Conservation (phyloP, 139 green algal species). For the Microglena sp. region DNA sequence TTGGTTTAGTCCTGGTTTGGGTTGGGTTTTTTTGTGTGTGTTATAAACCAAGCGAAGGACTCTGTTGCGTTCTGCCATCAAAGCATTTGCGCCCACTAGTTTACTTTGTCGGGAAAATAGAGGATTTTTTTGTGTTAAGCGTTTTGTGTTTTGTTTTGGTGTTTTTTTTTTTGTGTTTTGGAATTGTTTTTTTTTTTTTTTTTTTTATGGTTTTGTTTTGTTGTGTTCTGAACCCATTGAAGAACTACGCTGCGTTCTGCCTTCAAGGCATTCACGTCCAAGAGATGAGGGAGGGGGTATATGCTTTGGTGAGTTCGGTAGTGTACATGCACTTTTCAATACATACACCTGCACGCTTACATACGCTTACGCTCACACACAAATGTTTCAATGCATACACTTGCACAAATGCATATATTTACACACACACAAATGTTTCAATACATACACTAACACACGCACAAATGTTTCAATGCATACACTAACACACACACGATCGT, state of each 20-base stretch:
- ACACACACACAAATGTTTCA: background rate
- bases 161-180: too few relatives aligned
- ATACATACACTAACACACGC: background rate
- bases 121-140: too few relatives aligned
- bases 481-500: background rate
- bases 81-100: slow-evolving; percentile 9
- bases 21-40: too few relatives aligned
- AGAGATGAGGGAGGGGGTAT: too few relatives aligned
- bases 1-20: too few relatives aligned
- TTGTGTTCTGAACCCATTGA: background rate
- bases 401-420: background rate
- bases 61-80: slow-evolving; percentile 14
- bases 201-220: too few relatives aligned
- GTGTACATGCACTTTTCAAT: background rate
- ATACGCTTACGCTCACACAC: background rate
- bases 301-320: too few relatives aligned
- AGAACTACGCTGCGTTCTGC: slow-evolving; percentile 16
- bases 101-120: slow-evolving; percentile 2
- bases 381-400: background rate
- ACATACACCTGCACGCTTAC: background rate
- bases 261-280: too few relatives aligned
- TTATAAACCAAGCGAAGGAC: slow-evolving; percentile 8
- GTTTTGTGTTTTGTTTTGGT: too few relatives aligned
- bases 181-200: too few relatives aligned
- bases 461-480: background rate